Base-by-base conservation (phyloP, 495 filamentous ascomycete genomes). In the Neurospora tetrasperma region DNA sequence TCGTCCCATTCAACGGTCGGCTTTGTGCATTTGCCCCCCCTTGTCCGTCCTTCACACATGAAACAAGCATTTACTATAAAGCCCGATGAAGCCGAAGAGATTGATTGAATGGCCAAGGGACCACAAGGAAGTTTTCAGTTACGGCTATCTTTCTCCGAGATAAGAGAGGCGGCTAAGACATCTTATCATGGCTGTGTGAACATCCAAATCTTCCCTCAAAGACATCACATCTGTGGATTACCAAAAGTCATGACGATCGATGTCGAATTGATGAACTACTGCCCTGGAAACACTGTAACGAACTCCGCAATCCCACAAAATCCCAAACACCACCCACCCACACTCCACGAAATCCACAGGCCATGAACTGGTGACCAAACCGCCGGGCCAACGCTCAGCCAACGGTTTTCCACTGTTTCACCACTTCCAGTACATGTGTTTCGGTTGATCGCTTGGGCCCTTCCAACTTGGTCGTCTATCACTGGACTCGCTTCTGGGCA, bases 1-100 rank as follows among this genome's bases (percentile, higher is more conserved):
- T 62, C 54, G 54, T 66, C 54, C 54, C 54, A n/a, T n/a, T n/a
- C n/a, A 66, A 66, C 54, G 54, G 54, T 66, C 54, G 54, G 54
- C 54, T 66, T 66, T 66, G 14, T 66, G 54, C 54, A 66, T 66
- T 59, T 31, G 3, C 11, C 23, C 5, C 23, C 5, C 48, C 48
- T 31, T 59, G 48, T 31, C 23, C 48, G 27, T 62, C 14, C 54
- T 35, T 62, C 14, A 10, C 35, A 66, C 27, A 8, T 38, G 14
- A 59, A 31, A 31, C 27, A 66, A 35, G 31, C 54, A 66, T 66
- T 35, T 27, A 62, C 31, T 11, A 42, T 42, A 66, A 66, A 6
- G 54, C 54, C 54, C 27, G 14, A 66, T 35, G 27, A 66, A 35
- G 27, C 27, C 27, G 54, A 66, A 66, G 27, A 38, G 14, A 35